Percentiles rank a stretch among this genome's conserved stretches.
These are phyloP conservation scores for Penicillium griseofulvum DNA, from an alignment of 2,329 filamentous ascomycete species.

Conservation along the genomic window DNA sequence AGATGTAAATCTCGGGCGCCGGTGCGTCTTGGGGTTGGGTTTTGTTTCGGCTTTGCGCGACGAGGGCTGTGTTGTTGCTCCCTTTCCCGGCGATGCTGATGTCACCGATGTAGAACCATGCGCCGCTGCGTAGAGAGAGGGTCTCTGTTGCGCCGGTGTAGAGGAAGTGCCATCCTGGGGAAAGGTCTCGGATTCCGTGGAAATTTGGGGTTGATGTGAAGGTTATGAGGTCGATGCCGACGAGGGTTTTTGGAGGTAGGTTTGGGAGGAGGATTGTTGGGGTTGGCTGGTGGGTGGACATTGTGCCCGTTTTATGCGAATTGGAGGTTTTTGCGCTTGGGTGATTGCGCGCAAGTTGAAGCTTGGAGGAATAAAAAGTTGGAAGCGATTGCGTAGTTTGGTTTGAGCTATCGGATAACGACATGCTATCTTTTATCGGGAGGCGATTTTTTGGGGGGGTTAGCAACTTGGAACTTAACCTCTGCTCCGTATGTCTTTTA, in stretches of 20 bases:
- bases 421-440: constrained; percentile 3
- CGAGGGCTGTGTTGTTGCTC: constrained; percentile 15
- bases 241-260: constrained; percentile 49
- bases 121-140: constrained; percentile 60
- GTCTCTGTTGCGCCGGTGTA: constrained; percentile 59
- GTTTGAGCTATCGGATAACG: not conserved
- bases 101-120: constrained; percentile 57
- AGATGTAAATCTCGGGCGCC: constrained; percentile 49
- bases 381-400: not conserved
- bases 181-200: constrained; percentile 59
- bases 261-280: constrained; percentile 45
- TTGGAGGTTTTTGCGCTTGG: not conserved
- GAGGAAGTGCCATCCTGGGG: constrained; percentile 59
- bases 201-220: constrained; percentile 63
- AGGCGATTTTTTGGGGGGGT: not conserved
- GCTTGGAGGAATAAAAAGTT: not conserved
- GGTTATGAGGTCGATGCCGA: constrained; percentile 56
- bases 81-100: constrained; percentile 23
- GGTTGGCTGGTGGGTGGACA: constrained; percentile 31
- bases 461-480: no score
- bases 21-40: not conserved
- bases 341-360: not conserved
- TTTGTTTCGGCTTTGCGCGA: constrained; percentile 16
- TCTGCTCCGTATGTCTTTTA: no score
- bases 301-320: not conserved